These are phyloP conservation scores for Laetiporus sulphureus DNA, from an alignment of 1,284 basidiomycete genomes.

Conservation along the genomic window DNA sequence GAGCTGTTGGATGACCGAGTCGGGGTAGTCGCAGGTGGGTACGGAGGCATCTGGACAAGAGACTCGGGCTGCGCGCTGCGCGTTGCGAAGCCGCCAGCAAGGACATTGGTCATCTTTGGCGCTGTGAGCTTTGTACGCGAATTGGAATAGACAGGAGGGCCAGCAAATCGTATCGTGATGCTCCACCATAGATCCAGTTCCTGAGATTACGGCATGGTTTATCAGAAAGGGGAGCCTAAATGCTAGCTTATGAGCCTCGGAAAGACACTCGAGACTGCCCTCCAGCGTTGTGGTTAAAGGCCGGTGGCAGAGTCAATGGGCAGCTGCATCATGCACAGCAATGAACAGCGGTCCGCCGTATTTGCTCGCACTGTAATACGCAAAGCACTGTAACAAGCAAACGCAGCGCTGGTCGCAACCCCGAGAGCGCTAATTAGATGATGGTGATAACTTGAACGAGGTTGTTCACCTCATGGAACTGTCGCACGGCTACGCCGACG, in stretches of 20 bases:
- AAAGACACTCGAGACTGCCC: not conserved
- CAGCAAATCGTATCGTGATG: not conserved
- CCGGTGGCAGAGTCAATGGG: no score
- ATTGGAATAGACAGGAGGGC: no score
- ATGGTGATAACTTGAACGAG: slow-evolving; percentile 28
- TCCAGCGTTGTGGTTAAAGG: not conserved
- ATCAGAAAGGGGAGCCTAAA: no score
- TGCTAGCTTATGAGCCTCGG: not conserved
- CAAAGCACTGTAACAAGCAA: no score
- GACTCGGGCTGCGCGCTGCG: not conserved
- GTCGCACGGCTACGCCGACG: slow-evolving; percentile 14
- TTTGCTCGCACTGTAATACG: slow-evolving; percentile 29
- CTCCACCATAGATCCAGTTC: not conserved
- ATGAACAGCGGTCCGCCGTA: no score
- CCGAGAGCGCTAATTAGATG: slow-evolving; percentile 24
- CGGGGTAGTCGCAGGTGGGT: not conserved
- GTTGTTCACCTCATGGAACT: slow-evolving; percentile 20
- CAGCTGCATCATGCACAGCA: no score
- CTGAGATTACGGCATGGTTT: no score
- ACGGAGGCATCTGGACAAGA: not conserved
- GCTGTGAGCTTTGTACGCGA: not conserved
- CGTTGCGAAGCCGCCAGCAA: not conserved
- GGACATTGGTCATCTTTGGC: not conserved
- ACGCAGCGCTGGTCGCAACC: slow-evolving; percentile 15
- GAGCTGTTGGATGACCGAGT: not conserved